Evolutionary conservation across 1,139 yeast genomes (phyloP), one percentile per base, ranked within the genome.

Genomic region (Suzukiozyma palmioleophila): DNA sequence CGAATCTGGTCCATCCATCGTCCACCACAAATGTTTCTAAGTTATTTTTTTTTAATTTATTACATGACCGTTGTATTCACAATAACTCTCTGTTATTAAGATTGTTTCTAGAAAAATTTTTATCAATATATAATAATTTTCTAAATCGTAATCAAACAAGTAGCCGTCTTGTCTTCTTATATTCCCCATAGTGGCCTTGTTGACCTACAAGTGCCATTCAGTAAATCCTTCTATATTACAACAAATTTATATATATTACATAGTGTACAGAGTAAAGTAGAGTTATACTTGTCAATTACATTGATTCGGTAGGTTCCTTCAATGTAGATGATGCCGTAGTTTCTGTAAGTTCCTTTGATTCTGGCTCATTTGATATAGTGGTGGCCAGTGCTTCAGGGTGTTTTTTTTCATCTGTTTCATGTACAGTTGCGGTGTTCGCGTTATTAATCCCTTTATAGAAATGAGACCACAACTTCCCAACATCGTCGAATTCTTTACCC

Each of bases 11-110:
- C 98, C 98, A 64, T 89, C 97, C 50, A 92, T 92, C 69, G 98
- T 92, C 67, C 97, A 92, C 87, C 96, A 92, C 84, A 94, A 94
- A 81, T 92, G 98, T 85, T 92, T 92, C 92, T 92, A 88, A 86
- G 66, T 45, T 25, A 21, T 12, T 33, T 5, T 26, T 8, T 14
- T 32, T 32, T 18, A 24, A 33, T 33, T 14, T 13, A 25, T 33
- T 33, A 33, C 24, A 16, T 31, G 33, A 31, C 11, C 21, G n/a
- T 26, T 29, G 27, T 33, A 25, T 33, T 33, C 36, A 33, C 15
- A 33, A 24, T 25, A 32, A 32, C 35, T 25, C 26, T 22, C 26
- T 33, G 36, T 33, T 33, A 14, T 33, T 13, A 25, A 33, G 13
- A 25, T 33, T 33, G 36, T 33, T 33, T 33, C 30, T 33, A 33